Evolutionary conservation across 2,329 filamentous ascomycete species (phyloP).

Genomic region (Pyricularia pennisetigena): DNA sequence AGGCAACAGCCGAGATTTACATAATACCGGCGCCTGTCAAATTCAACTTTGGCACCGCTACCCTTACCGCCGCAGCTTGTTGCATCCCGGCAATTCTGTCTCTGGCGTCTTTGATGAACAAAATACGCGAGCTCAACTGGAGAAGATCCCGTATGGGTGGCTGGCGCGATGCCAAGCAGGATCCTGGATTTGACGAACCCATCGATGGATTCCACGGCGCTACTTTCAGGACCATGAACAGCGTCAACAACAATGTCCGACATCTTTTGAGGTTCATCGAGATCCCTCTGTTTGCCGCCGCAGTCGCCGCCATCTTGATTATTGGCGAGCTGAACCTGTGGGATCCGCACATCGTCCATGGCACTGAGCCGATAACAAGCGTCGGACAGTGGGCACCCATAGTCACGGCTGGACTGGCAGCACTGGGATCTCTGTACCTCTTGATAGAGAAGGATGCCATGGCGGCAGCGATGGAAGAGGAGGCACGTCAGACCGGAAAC

Average conservation of each 20-base stretch:
- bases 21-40: constrained; percentile 47
- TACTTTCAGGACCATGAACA: constrained; percentile 38
- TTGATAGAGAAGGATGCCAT: constrained; percentile 23
- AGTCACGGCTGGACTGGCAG: constrained; percentile 46
- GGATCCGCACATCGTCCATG: constrained; percentile 41
- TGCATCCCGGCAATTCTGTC: constrained; percentile 56
- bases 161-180: constrained; percentile 28
- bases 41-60: constrained; percentile 49
- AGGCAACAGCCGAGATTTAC: constrained; percentile 49
- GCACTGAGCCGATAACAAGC: constrained; percentile 53
- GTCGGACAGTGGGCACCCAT: constrained; percentile 53
- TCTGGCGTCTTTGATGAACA: constrained; percentile 52
- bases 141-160: not conserved
- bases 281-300: constrained; percentile 47
- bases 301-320: constrained; percentile 48
- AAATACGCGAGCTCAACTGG: constrained; percentile 54
- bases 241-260: constrained; percentile 44
- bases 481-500: not conserved
- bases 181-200: constrained; percentile 23
- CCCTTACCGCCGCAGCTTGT: constrained; percentile 52
- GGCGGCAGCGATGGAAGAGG: not conserved
- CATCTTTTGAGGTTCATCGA: constrained; percentile 45
- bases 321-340: constrained; percentile 57
- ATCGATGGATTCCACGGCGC: constrained; percentile 46
- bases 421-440: constrained; percentile 48